A percentile compares a stretch with the other conserved stretches of the same genome.
Conservation (phyloP, 345 rosid species). For the Syzygium aromaticum region DNA sequence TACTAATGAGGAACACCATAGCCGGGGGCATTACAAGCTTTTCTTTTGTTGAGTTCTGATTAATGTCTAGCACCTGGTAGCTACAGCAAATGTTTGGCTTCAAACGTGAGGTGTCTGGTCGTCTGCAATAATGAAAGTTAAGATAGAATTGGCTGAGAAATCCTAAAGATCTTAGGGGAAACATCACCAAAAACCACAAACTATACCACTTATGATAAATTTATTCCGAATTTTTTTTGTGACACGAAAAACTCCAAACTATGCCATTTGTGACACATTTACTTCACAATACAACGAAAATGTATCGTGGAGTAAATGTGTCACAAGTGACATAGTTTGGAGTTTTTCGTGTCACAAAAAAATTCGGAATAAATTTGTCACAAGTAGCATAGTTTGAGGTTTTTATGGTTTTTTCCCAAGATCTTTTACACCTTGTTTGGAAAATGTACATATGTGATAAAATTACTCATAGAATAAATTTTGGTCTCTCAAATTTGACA, state of each 20-base stretch:
- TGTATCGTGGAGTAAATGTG: no score
- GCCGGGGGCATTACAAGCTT: background rate
- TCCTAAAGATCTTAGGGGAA: background rate
- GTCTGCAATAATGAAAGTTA: background rate
- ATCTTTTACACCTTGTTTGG: background rate
- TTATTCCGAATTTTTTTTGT: no score
- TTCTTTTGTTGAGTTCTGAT: background rate
- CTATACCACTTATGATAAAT: no score
- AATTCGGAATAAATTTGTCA: no score
- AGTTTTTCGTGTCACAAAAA: no score
- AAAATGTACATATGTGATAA: background rate
- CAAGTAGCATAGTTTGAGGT: no score
- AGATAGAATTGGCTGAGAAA: background rate
- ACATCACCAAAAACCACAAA: no score
- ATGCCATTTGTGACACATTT: no score
- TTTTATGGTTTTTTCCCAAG: background rate
- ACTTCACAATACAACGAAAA: no score
- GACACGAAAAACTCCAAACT: no score
- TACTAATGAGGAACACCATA: background rate
- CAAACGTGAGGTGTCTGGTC: background rate
- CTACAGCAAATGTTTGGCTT: background rate
- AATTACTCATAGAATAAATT: background rate
- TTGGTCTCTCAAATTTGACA: background rate
- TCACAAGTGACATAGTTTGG: no score
- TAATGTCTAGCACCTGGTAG: background rate